Base-by-base conservation (phyloP, 2,329 filamentous ascomycete species). In the Keithomyces neogunnii region DNA sequence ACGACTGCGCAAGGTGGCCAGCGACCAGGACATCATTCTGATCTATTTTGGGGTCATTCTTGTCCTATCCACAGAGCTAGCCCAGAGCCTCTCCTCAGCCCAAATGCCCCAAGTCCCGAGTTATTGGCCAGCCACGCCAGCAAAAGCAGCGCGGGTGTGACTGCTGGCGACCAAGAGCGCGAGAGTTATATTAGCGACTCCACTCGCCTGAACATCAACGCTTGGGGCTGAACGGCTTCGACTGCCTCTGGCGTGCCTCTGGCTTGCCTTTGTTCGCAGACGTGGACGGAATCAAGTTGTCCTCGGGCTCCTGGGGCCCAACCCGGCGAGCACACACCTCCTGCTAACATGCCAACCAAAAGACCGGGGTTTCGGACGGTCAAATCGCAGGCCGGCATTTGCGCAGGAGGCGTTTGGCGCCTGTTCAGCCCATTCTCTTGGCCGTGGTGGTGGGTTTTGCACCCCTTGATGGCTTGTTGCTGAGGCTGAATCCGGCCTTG, bases 401-500 rank as follows among this genome's bases (percentile, higher is more conserved):
- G 33, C 26, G 26, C 13, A 31, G 46, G 19, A 31, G 35, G 35
- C 35, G 26, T 30, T 40, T 31, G 46, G 46, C 46, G 35, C 31
- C n/a, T 48, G 35, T 5, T 40, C 35, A 40, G 46, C 46, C 46
- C 46, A 32, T 39, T 30, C 5, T 40, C 32, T 29, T 45, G 43
- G 28, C 10, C 19, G 28, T 48, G 40, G 40, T 28, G 40, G 40
- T 11, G 8, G 40, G 28, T 4, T 35, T 7, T 30, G 40, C 40
- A 13, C 11, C 28, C 40, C 40, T 30, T 6, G 10, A 10, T 44
- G 28, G 10, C 4, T 5, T 10, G 26, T 9, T 40, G 28, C 19
- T 48, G 46, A 48, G 46, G 46, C 46, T 48, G 46, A 48, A 39
- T 30, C 35, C 40, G 35, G 35, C 33, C 30, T 38, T 38, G 35